phyloP scores from a whole-genome alignment of 805 yeast species.

The Saccharomycopsis malanga region DNA sequence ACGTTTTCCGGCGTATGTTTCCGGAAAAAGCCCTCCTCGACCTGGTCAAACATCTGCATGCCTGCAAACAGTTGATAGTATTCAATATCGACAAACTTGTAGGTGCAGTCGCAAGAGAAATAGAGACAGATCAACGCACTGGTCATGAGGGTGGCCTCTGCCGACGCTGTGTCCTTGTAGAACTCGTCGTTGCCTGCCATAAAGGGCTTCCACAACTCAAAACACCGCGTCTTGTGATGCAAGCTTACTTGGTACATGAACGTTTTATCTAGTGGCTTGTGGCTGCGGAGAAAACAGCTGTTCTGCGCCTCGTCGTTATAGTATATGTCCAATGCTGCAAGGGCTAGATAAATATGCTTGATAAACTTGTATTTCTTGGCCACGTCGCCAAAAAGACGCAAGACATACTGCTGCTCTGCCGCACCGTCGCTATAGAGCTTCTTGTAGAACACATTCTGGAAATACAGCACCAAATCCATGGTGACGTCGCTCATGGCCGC shows the following conservation, averaged over 20 bases:
- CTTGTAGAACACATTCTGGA: not conserved
- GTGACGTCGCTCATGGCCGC: constrained; percentile 4
- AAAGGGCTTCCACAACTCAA: constrained; percentile 2
- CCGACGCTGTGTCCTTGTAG: not conserved
- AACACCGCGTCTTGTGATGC: constrained; percentile 9
- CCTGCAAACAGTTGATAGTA: constrained; percentile 5
- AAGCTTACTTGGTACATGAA: constrained; percentile 9
- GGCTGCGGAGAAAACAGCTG: constrained; percentile 1
- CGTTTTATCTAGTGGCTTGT: constrained; percentile 5
- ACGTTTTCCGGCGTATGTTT: constrained; percentile 1
- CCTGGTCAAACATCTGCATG: not conserved
- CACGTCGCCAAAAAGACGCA: constrained; percentile 3
- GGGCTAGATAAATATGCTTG: constrained; percentile 8
- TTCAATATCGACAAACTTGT: constrained; percentile 4
- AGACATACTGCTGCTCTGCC: not conserved
- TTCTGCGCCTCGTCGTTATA: constrained; percentile 5
- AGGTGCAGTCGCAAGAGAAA: constrained; percentile 3
- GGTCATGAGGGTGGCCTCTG: constrained; percentile 8
- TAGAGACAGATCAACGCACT: constrained; percentile 5
- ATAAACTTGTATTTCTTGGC: constrained; percentile 5
- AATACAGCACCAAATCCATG: constrained; percentile 5
- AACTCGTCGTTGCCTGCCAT: not conserved
- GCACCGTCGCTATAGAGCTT: not conserved
- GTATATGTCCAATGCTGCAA: constrained; percentile 11
- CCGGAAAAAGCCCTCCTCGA: constrained; percentile 2